These are phyloP conservation scores for Cercospora zeae-maydis DNA, from an alignment of 2,329 filamentous ascomycete species.

Conservation along the genomic window DNA sequence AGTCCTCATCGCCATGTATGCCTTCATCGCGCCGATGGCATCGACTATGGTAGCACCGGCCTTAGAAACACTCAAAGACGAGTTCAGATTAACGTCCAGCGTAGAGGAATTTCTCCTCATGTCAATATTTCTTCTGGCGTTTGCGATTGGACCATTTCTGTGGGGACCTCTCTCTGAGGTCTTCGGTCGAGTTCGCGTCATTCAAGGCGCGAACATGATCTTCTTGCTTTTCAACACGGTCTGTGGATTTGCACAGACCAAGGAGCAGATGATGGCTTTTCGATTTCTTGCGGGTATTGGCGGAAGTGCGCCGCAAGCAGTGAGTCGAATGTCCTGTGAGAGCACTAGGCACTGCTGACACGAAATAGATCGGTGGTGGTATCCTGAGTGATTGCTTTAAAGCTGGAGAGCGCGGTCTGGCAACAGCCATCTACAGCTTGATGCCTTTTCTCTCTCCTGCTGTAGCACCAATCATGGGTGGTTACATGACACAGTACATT, in stretches of 20 bases:
- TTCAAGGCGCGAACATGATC: slow-evolving; percentile 34
- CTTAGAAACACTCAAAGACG: slow-evolving; percentile 26
- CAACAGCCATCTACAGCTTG: slow-evolving; percentile 32
- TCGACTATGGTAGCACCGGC: slow-evolving; percentile 37
- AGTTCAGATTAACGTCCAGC: slow-evolving; percentile 27
- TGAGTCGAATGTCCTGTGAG: slow-evolving; percentile 21
- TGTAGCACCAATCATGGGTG: slow-evolving; percentile 58
- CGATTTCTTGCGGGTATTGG: slow-evolving; percentile 34
- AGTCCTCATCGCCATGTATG: slow-evolving; percentile 38
- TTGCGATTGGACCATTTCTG: slow-evolving; percentile 33
- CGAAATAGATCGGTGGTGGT: slow-evolving; percentile 26
- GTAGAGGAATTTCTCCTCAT: slow-evolving; percentile 31
- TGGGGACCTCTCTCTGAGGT: slow-evolving; percentile 32
- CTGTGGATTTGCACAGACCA: slow-evolving; percentile 34
- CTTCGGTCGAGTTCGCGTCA: slow-evolving; percentile 31
- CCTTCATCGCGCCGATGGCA: slow-evolving; percentile 35
- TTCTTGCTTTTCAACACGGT: slow-evolving; percentile 34
- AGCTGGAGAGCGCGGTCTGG: slow-evolving; percentile 32
- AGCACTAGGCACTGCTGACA: slow-evolving; percentile 1
- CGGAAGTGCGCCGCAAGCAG: slow-evolving; percentile 33
- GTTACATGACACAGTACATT: slow-evolving; percentile 58
- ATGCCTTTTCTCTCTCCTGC: slow-evolving; percentile 33
- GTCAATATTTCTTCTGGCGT: slow-evolving; percentile 35
- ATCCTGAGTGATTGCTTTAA: slow-evolving; percentile 33
- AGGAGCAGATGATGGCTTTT: slow-evolving; percentile 34